Evolutionary conservation across 192 early-diverging fungal genomes (phyloP).

Genomic region (Rhizophagus clarus): DNA sequence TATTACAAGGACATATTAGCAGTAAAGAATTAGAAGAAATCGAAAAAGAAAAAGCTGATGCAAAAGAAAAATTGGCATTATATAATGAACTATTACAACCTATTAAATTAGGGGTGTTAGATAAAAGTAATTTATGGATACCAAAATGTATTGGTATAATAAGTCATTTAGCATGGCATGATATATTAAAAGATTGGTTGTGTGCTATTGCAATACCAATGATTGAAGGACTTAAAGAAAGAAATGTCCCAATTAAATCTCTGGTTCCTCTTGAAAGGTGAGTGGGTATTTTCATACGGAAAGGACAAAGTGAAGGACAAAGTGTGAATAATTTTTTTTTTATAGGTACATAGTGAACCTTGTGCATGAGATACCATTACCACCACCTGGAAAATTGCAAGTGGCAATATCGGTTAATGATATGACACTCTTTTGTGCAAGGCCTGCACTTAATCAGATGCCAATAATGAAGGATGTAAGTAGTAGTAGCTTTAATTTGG

Average conservation of each 20-base stretch:
- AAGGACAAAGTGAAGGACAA: background rate
- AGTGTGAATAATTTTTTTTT: background rate
- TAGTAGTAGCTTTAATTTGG: background rate
- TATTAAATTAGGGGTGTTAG: conserved; percentile 55
- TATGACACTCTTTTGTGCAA: conserved; percentile 59
- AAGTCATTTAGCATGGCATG: conserved; percentile 73
- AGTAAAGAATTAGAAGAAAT: conserved; percentile 19
- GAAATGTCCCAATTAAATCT: conserved; percentile 32
- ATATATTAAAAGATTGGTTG: conserved; percentile 78
- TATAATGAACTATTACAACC: conserved; percentile 66
- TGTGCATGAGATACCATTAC: conserved; percentile 71
- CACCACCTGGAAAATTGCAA: conserved; percentile 81
- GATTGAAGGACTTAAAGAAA: conserved; percentile 52
- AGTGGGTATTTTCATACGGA: too few relatives aligned
- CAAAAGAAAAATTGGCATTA: conserved; percentile 70
- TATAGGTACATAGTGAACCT: conserved; percentile 67
- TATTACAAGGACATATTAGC: background rate
- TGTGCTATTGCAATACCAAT: conserved; percentile 58
- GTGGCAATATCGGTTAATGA: conserved; percentile 68
- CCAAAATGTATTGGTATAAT: conserved; percentile 70
- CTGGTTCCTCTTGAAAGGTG: conserved; percentile 61
- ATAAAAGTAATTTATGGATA: conserved; percentile 65
- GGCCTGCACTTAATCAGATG: conserved; percentile 78
- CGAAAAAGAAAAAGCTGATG: conserved; percentile 42
- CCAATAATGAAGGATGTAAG: conserved; percentile 77